These are phyloP conservation scores for Hypoxylon sp. DNA, from an alignment of 2,329 filamentous ascomycete genomes.

Conservation along the genomic window DNA sequence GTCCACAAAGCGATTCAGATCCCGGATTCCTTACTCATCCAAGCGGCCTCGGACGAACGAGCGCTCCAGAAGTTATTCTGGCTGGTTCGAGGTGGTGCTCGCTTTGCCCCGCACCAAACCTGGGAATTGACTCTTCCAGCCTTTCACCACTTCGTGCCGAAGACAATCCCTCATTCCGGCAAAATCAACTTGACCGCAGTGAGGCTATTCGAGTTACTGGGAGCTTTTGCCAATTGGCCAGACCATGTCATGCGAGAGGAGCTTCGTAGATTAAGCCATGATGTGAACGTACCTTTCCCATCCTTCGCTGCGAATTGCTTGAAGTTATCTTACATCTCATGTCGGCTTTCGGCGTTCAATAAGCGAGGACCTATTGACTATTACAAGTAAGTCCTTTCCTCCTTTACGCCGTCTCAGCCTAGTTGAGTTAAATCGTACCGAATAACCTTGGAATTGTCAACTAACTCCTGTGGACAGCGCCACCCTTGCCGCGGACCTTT, in stretches of 20 bases:
- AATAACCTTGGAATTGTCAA: neutral
- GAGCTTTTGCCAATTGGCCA: constrained; percentile 10
- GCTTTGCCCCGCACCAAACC: constrained; percentile 52
- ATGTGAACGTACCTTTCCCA: neutral
- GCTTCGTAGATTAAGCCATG: neutral
- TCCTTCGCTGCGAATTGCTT: neutral
- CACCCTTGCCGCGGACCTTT: too few relatives aligned
- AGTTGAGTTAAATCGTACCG: neutral
- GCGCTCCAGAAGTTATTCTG: constrained; percentile 62
- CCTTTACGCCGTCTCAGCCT: neutral
- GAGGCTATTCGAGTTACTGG: constrained; percentile 37
- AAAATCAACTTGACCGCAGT: constrained; percentile 40
- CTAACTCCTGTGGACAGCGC: neutral
- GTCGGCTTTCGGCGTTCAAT: neutral
- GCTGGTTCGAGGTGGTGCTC: constrained; percentile 60
- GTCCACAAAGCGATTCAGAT: constrained; percentile 59
- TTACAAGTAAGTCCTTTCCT: too few relatives aligned
- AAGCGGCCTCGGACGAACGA: constrained; percentile 58
- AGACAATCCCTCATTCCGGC: constrained; percentile 6
- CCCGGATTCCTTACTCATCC: constrained; percentile 59
- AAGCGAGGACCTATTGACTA: too few relatives aligned
- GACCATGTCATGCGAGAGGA: constrained; percentile 1
- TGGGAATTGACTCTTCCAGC: constrained; percentile 61
- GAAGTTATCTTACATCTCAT: neutral
- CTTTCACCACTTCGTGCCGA: constrained; percentile 55